phyloP scores from a whole-genome alignment of 1,284 basidiomycete species.

The Pseudozyma tsukubaensis region DNA sequence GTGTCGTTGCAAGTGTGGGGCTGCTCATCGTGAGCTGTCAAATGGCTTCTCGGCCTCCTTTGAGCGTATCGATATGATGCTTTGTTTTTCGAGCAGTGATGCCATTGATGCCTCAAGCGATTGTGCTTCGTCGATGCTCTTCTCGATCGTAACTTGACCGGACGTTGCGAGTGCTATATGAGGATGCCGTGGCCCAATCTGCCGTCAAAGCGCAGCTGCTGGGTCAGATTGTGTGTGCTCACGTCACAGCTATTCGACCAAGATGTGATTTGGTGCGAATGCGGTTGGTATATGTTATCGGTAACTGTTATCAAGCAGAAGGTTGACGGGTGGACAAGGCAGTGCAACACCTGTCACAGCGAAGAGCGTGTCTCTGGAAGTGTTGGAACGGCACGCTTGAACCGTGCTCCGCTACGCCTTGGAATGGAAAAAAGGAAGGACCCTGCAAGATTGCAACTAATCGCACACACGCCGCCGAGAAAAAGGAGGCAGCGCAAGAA shows the following conservation, averaged over 20 bases:
- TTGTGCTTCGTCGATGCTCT: too few species aligned
- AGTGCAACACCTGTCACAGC: neutral
- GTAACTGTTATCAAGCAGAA: too few species aligned
- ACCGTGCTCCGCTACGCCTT: conserved; percentile 7
- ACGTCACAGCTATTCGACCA: too few species aligned
- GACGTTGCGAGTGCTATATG: too few species aligned
- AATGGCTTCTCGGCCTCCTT: neutral
- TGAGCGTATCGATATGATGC: neutral
- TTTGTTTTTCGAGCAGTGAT: too few species aligned
- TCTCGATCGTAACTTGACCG: too few species aligned
- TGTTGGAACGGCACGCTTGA: conserved; percentile 2
- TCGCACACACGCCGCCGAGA: neutral
- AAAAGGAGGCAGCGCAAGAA: neutral
- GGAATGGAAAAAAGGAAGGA: neutral
- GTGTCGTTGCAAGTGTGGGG: conserved; percentile 5
- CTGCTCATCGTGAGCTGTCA: conserved; percentile 10
- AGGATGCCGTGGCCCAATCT: too few species aligned
- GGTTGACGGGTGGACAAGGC: neutral
- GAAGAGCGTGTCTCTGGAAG: neutral
- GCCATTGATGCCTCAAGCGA: too few species aligned
- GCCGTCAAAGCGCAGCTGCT: too few species aligned
- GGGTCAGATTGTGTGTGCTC: too few species aligned
- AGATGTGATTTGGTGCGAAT: too few species aligned
- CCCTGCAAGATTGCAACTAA: conserved; percentile 18
- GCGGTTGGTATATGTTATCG: too few species aligned